Conservation (phyloP, 208 protist genomes). For the Leishmania tropica region DNA sequence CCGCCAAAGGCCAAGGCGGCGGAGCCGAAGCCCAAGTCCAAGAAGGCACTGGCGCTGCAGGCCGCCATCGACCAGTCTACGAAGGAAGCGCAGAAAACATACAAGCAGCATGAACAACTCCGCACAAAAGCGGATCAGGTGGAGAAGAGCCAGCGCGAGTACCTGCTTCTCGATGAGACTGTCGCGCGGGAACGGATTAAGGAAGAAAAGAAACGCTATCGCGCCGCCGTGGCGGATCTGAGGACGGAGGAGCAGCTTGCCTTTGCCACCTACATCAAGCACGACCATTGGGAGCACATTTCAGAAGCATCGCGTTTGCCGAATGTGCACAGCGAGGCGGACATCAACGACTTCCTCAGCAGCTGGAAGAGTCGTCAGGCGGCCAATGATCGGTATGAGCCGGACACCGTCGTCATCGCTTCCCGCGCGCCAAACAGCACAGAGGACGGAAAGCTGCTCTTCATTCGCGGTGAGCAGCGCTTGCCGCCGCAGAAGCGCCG, state of each 20-base stretch:
- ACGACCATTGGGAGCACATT: slow-evolving; percentile 69
- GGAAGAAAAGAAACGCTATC: slow-evolving; percentile 49
- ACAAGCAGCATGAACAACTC: slow-evolving; percentile 83
- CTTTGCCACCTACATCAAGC: slow-evolving; percentile 81
- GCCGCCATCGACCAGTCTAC: slow-evolving; percentile 58
- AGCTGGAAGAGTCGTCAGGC: slow-evolving; percentile 75
- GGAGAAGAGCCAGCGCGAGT: slow-evolving; percentile 64
- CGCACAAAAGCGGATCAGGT: slow-evolving; percentile 48
- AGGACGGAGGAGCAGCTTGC: slow-evolving; percentile 58
- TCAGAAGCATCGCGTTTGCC: slow-evolving; percentile 78
- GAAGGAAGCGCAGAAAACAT: slow-evolving; percentile 67
- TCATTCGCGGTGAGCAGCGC: slow-evolving; percentile 65
- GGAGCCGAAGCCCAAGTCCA: slow-evolving; percentile 54
- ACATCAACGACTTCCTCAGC: slow-evolving; percentile 91
- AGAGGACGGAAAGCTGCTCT: slow-evolving; percentile 27
- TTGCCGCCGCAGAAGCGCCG: slow-evolving; percentile 46
- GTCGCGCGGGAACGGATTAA: slow-evolving; percentile 71
- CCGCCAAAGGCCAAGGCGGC: slow-evolving; percentile 42
- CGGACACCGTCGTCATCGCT: slow-evolving; percentile 42
- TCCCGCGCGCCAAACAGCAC: slow-evolving; percentile 4
- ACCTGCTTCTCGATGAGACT: slow-evolving; percentile 42
- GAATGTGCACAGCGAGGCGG: slow-evolving; percentile 68
- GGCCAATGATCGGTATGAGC: slow-evolving; percentile 24
- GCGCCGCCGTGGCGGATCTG: slow-evolving; percentile 40
- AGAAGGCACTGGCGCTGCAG: slow-evolving; percentile 59